Evolutionary conservation across 257 asterid genomes (phyloP), one percentile per base, ranked within the genome.

Genomic region (Solanum clarkiae): DNA sequence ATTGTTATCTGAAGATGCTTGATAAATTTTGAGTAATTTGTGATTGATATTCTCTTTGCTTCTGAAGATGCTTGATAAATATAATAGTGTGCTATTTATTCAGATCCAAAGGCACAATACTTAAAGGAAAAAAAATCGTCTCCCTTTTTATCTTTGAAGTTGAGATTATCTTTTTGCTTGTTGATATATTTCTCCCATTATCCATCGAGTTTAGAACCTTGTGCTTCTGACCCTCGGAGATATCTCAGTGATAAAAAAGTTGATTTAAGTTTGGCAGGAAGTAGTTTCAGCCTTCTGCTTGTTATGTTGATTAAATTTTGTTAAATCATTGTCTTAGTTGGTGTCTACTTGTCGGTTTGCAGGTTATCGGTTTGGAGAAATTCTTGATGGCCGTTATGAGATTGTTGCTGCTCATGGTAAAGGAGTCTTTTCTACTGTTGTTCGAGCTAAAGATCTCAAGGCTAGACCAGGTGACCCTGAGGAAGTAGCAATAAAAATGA

Each of bases 361-460:
- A 95, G 99, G 98, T 53, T 93, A 97, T 83, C 98, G 99, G 80
- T 92, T 97, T 77, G 99, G 99, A 84, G 99, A 97, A 90, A 85
- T 92, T 68, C 97, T 97, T 88, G 99, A 97, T 85, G 94, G 94
- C 47, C 93, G 95, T 82, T 97, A 94, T 84, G 99, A 97, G 91
- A 94, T 97, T 83, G 91, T 93, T 90, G 99, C 99, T 87, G 93
- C 99, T 82, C 99, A 97, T 88, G 99, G 99, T 47, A 95, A 93
- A 92, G 99, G 99, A 3, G 99, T 97, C 63, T 97, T 97, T 89
- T 97, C 99, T 77, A 93, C 94, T 40, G 99, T 95, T 71, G 98
- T 97, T 84, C 99, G 99, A 69, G 99, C 98, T 4, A 97, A 92
- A 92, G 99, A 95, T 90, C 98, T 97, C n/a, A 94, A 97, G 90